Percentiles rank a stretch among this genome's conserved stretches.
Evolutionary conservation across 2,329 filamentous ascomycete species (phyloP).

Genomic region (Elsinoe fawcettii): DNA sequence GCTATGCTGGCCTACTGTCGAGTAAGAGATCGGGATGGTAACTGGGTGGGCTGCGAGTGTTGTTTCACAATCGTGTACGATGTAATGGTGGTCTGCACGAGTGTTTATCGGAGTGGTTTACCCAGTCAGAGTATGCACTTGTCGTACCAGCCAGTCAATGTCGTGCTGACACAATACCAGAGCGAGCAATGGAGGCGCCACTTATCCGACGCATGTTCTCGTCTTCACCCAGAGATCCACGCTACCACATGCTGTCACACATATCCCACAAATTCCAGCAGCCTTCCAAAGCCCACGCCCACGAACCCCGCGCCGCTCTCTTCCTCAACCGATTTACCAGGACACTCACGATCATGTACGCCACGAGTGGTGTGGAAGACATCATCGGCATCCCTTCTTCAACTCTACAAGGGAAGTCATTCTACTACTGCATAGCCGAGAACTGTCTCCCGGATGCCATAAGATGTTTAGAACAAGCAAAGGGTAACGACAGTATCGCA

Average conservation of each 20-base stretch:
- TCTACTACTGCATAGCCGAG: slow-evolving; percentile 79
- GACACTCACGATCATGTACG: slow-evolving; percentile 78
- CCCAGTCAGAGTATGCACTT: slow-evolving; percentile 58
- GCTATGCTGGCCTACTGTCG: slow-evolving; percentile 75
- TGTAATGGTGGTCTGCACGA: slow-evolving; percentile 77
- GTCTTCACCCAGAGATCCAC: slow-evolving; percentile 71
- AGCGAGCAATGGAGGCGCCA: slow-evolving; percentile 68
- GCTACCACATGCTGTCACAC: slow-evolving; percentile 84
- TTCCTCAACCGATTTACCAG: slow-evolving; percentile 82
- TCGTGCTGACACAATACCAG: slow-evolving; percentile 36
- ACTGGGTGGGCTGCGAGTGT: slow-evolving; percentile 75
- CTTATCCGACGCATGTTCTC: slow-evolving; percentile 72
- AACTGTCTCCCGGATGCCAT: slow-evolving; percentile 70
- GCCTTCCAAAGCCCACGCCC: slow-evolving; percentile 49
- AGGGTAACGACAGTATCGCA: slow-evolving; percentile 83
- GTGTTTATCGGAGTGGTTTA: slow-evolving; percentile 61
- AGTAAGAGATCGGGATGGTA: slow-evolving; percentile 59
- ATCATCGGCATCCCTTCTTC: slow-evolving; percentile 66
- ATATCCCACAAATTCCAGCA: slow-evolving; percentile 68
- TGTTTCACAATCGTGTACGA: slow-evolving; percentile 86
- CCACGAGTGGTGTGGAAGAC: slow-evolving; percentile 65
- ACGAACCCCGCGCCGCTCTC: slow-evolving; percentile 74
- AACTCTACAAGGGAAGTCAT: slow-evolving; percentile 66
- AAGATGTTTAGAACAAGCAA: slow-evolving; percentile 72
- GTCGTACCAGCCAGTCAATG: background rate